A percentile compares a stretch with the other conserved stretches of the same genome.
phyloP scores from a whole-genome alignment of 179 eudicot species.

The Beta macrorhiza region DNA sequence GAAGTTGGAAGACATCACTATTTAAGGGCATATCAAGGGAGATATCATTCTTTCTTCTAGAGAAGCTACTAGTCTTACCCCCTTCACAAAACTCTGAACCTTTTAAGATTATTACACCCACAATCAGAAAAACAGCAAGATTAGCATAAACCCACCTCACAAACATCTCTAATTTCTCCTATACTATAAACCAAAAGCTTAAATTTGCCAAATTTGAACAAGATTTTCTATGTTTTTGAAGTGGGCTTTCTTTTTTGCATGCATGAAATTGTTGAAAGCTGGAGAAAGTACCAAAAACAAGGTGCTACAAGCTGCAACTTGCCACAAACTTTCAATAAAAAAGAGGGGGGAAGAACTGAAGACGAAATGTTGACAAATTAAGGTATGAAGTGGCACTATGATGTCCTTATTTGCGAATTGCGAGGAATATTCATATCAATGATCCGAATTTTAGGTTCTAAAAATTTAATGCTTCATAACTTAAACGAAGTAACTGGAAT shows the following conservation, averaged over 20 bases:
- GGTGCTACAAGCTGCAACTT: not conserved
- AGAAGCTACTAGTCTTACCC: slow-evolving; percentile 32
- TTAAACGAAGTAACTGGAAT: not conserved
- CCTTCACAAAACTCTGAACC: slow-evolving; percentile 30
- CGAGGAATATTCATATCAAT: slow-evolving; percentile 11
- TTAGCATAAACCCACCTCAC: slow-evolving; percentile 27
- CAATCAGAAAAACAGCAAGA: not conserved
- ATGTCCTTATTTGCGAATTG: slow-evolving; percentile 5
- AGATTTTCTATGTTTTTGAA: not conserved
- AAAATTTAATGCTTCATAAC: not conserved
- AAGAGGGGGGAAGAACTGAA: not conserved
- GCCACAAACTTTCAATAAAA: not conserved
- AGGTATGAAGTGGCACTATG: slow-evolving; percentile 1
- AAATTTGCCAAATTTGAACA: not conserved
- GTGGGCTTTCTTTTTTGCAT: slow-evolving; percentile 7
- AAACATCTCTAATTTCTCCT: slow-evolving; percentile 15
- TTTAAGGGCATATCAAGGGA: slow-evolving; percentile 35
- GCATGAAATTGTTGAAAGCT: not conserved
- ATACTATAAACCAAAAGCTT: not conserved
- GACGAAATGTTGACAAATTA: not conserved
- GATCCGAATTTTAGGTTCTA: slow-evolving; percentile 10
- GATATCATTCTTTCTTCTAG: slow-evolving; percentile 27
- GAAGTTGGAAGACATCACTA: slow-evolving; percentile 37
- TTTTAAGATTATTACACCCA: slow-evolving; percentile 24
- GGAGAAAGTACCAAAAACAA: not conserved